Conservation (phyloP, 306 rosid species). For the Inga leiocalycina region DNA sequence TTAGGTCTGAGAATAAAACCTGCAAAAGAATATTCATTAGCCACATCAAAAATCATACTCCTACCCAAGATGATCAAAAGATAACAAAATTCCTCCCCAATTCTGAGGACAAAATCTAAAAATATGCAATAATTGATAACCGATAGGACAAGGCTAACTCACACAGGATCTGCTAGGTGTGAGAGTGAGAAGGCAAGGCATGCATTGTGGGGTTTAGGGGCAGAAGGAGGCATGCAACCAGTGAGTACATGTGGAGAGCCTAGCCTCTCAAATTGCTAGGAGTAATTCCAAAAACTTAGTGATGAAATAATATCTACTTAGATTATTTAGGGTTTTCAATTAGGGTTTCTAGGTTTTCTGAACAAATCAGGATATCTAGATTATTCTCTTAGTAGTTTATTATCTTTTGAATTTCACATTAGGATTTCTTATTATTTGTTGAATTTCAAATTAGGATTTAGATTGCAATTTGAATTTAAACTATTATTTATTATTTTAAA, state of each 20-base stretch:
- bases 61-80: conserved; percentile 13
- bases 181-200: background rate
- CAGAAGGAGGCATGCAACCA: background rate
- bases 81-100: background rate
- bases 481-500: no score
- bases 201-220: background rate
- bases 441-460: no score
- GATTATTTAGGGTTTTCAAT: no score
- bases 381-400: no score
- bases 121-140: background rate
- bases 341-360: no score
- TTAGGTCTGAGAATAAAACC: conserved; percentile 90
- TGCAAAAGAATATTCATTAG: conserved; percentile 41
- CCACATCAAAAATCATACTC: background rate
- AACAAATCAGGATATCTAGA: no score
- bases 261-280: background rate
- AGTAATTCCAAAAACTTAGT: background rate
- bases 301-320: no score
- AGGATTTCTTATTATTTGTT: no score
- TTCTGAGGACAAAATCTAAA: background rate
- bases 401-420: no score
- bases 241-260: background rate
- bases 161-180: background rate
- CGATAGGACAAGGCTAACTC: background rate
- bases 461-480: no score